Evolutionary conservation across 2,329 filamentous ascomycete genomes (phyloP).

Genomic region (Didymellaceae sp.): DNA sequence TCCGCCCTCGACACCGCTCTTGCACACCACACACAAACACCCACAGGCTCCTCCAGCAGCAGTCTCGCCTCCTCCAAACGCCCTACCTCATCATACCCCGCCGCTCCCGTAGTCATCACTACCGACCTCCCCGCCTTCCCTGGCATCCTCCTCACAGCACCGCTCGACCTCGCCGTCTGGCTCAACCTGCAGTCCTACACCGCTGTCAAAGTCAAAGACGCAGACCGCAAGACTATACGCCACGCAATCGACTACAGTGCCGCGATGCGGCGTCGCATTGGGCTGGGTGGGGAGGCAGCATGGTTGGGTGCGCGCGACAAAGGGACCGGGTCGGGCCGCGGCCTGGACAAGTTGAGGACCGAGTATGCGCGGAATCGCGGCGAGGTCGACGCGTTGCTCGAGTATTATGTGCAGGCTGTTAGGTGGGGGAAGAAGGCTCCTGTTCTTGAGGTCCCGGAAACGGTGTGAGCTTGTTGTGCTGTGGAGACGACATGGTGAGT

Average conservation of each 20-base stretch:
- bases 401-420: conserved; percentile 35
- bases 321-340: background rate
- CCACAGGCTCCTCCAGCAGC: conserved; percentile 5
- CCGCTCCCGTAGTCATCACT: background rate
- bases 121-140: conserved; percentile 21
- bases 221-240: conserved; percentile 27
- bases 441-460: conserved; percentile 24
- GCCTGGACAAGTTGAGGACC: conserved; percentile 20
- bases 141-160: background rate
- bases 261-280: conserved; percentile 29
- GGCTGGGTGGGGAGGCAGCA: conserved; percentile 21
- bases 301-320: conserved; percentile 21
- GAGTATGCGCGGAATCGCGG: conserved; percentile 23
- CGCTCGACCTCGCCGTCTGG: conserved; percentile 35
- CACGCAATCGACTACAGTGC: conserved; percentile 34
- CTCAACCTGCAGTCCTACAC: conserved; percentile 33
- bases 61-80: conserved; percentile 7
- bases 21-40: conserved; percentile 11
- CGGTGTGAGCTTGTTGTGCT: no score
- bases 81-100: conserved; percentile 5
- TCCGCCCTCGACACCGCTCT: conserved; percentile 25
- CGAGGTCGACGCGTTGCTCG: conserved; percentile 27
- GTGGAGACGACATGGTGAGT: no score
- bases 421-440: conserved; percentile 29
- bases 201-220: conserved; percentile 25